Evolutionary conservation across 2,329 filamentous ascomycete species (phyloP), one percentile per base, ranked within the genome.

Genomic region (Fusarium dlaminii): DNA sequence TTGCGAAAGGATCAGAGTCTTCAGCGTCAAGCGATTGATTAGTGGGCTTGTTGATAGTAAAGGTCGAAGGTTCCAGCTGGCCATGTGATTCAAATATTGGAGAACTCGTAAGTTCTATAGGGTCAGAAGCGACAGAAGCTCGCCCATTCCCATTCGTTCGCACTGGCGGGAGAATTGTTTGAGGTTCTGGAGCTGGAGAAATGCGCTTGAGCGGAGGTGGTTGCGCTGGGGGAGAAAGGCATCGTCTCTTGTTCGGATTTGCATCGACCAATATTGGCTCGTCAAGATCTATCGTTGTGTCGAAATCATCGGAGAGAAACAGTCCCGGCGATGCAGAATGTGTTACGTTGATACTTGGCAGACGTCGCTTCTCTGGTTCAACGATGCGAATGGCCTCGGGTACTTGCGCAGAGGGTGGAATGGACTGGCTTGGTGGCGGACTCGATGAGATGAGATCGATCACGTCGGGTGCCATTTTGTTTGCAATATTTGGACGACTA

Each of bases 401-500:
- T 7, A 60, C 13, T 58, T 66, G 64, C 17, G 48, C 27, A 39
- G 68, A 58, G 2, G 57, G 37, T 14, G 64, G 72, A 11, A 66
- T 37, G 2, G n/a, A 51, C 20, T 59, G 20, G 10, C 43, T 60
- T 29, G 73, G 63, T 11, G 74, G 62, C 4, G 82, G 82, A 32
- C 82, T 83, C 14, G 82, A 83, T 22, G 82, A 83, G 27, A 83
- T 73, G 32, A 83, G 80, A 66, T 83, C 80, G 60, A 83, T 83
- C 36, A 83, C 73, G 18, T 82, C 75, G 5, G 75, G 71, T 13
- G 78, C 74, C 81, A 83, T 83, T 15, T n/a, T 68, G 15, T 22
- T 54, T 30, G 40, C 37, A 40, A 46, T 51, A 55, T n/a, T 45
- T n/a, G 22, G n/a, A 6, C 4, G 13, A 36, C 3, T 27, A 13